Evolutionary conservation across 169 alveolate species (phyloP), one percentile per base, ranked within the genome.

Genomic region (Condylostoma magnum): DNA sequence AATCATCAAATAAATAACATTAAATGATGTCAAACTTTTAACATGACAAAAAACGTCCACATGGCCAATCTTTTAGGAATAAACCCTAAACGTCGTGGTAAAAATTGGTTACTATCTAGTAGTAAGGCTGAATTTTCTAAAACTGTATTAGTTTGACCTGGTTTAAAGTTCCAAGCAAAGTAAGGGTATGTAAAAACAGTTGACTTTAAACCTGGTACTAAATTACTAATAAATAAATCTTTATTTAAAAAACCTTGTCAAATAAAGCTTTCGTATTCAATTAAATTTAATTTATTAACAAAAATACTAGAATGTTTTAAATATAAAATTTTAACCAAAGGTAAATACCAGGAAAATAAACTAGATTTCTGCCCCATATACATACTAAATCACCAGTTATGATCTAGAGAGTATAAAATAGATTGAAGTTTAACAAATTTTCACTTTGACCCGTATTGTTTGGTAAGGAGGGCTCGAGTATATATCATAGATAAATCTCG

Each of bases 11-110:
- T 10, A n/a, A 63, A 20, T 22, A 63, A 20, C 58, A 63, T 30
- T 8, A 63, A 3, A 38, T 63, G 72, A 28, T 63, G 72, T n/a
- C 58, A 63, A 53, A 63, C 44, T 18, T 63, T 63, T 43, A 63
- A 43, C 2, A 63, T 20, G 18, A 43, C 4, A 36, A 63, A 43
- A 8, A 63, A 22, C 20, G 33, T n/a, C 36, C 72, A 63, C 72
- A 63, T 63, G 12, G 57, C 72, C 25, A 63, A 2, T 6, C 31
- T 36, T 28, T 63, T 63, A 12, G 54, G 58, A 15, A 15, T 20
- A 63, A 63, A 63, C 18, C 72, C 72, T 25, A 38, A 15, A 2
- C 72, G 3, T 43, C 54, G 22, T 6, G 72, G 72, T 4, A 41
- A 63, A 28, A 38, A 63, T 12, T 27, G 3, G 3, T 5, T n/a